Evolutionary conservation across 179 eudicot species (phyloP).

Genomic region (Vitellaria paradoxa): DNA sequence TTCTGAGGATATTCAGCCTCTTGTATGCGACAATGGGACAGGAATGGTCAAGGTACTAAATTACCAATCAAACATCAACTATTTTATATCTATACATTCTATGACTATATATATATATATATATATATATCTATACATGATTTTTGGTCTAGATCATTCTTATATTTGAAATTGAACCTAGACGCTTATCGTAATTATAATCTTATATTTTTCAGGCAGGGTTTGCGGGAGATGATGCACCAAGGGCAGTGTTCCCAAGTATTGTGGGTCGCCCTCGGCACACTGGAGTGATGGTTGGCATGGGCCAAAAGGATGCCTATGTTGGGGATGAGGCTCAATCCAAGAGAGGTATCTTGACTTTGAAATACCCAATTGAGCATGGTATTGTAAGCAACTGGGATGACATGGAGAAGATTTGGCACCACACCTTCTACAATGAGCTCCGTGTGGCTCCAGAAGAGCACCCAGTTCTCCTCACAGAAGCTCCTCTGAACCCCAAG

Average conservation of each 20-base stretch:
- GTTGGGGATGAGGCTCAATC: constrained; percentile 55
- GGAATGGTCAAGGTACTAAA: constrained; percentile 39
- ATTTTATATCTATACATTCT: neutral
- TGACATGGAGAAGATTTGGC: constrained; percentile 54
- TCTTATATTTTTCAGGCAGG: constrained; percentile 36
- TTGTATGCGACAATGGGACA: constrained; percentile 39
- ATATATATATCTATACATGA: no score
- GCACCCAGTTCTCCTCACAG: constrained; percentile 44
- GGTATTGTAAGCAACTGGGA: constrained; percentile 55
- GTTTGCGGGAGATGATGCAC: constrained; percentile 62
- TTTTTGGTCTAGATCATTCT: no score
- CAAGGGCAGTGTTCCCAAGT: constrained; percentile 57
- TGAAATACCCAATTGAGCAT: constrained; percentile 48
- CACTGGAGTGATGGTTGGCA: constrained; percentile 50
- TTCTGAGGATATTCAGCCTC: constrained; percentile 35
- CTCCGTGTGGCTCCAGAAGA: constrained; percentile 52
- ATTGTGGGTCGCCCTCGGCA: constrained; percentile 54
- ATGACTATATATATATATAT: neutral
- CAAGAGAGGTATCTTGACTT: constrained; percentile 46
- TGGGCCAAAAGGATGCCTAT: constrained; percentile 51
- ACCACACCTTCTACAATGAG: constrained; percentile 46
- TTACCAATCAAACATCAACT: neutral
- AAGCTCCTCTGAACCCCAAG: constrained; percentile 54
- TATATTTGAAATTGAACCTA: neutral
- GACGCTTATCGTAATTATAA: neutral